These are phyloP conservation scores for Colletotrichum chrysophilum DNA, from an alignment of 2,329 filamentous ascomycete genomes.

Conservation along the genomic window DNA sequence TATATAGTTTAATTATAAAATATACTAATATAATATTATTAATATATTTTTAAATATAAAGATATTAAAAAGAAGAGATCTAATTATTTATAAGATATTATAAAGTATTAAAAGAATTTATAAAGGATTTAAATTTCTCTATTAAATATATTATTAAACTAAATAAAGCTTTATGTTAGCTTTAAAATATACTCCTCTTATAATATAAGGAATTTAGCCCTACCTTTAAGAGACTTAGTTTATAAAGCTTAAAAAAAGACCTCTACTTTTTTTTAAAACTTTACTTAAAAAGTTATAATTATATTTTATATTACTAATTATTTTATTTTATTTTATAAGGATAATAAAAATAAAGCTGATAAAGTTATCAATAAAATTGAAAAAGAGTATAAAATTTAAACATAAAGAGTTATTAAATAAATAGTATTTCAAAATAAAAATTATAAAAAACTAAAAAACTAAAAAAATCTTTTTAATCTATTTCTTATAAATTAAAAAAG, in stretches of 20 bases:
- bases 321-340: too few species aligned
- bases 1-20: neutral
- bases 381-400: too few species aligned
- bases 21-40: neutral
- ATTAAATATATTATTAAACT: neutral
- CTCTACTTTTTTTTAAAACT: too few species aligned
- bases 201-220: neutral
- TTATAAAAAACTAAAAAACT: too few species aligned
- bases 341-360: too few species aligned
- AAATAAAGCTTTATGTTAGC: neutral
- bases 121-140: neutral
- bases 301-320: too few species aligned
- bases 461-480: too few species aligned
- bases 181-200: neutral
- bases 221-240: rapidly evolving
- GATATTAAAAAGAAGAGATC: neutral
- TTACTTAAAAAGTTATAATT: too few species aligned
- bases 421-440: neutral
- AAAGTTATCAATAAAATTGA: too few species aligned
- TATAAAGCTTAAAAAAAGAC: too few species aligned
- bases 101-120: neutral
- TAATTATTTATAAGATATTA: neutral
- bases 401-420: neutral
- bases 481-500: too few species aligned
- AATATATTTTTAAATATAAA: neutral